Evolutionary conservation across 163 green algal genomes (phyloP).

Genomic region (Smithsoniella earleae): DNA sequence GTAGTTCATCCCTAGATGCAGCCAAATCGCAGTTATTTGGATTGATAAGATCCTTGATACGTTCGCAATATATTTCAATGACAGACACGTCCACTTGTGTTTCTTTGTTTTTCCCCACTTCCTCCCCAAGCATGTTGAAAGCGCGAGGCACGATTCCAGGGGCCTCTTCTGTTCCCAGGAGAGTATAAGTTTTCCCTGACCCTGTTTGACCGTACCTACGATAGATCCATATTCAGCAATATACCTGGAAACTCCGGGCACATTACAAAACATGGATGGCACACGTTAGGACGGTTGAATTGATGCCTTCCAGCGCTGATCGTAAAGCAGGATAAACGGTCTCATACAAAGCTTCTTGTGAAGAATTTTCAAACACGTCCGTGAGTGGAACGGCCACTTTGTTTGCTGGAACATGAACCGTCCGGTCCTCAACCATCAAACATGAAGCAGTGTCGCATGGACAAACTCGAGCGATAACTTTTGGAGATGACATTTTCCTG

Average conservation of each 20-base stretch:
- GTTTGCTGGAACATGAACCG: neutral
- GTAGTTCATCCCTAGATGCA: neutral
- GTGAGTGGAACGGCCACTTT: constrained; percentile 24
- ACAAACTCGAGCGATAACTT: constrained; percentile 15
- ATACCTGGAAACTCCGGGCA: neutral
- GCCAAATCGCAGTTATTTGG: neutral
- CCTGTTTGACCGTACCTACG: constrained; percentile 80
- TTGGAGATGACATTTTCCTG: too few relatives aligned
- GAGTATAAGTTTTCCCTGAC: constrained; percentile 92
- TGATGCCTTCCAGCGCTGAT: constrained; percentile 64
- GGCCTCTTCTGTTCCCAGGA: constrained; percentile 59
- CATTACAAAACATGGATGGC: neutral
- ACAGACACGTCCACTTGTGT: too few relatives aligned
- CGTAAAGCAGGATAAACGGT: constrained; percentile 34
- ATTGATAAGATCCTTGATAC: constrained; percentile 82
- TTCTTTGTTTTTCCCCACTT: too few relatives aligned
- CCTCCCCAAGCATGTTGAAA: constrained; percentile 58
- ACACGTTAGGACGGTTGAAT: constrained; percentile 76
- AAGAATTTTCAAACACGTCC: neutral
- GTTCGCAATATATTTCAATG: constrained; percentile 91
- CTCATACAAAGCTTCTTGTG: constrained; percentile 15
- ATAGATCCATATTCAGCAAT: neutral
- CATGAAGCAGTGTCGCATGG: neutral
- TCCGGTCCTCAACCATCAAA: neutral
- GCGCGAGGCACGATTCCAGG: constrained; percentile 80